Conservation (phyloP, 805 yeast species). For the Wickerhamiella allomyrinae region DNA sequence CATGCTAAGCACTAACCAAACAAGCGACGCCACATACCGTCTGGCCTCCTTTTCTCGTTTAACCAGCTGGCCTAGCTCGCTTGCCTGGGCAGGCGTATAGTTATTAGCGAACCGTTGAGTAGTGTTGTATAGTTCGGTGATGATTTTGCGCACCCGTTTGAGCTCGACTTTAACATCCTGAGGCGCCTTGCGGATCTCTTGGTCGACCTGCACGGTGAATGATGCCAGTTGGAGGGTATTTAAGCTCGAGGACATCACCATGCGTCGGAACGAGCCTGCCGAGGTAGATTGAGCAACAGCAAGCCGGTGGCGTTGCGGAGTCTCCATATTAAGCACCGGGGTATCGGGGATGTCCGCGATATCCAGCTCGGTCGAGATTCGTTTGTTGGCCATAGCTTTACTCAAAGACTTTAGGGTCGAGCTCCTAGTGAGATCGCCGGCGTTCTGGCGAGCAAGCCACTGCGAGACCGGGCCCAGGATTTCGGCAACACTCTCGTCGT, state of each 20-base stretch:
- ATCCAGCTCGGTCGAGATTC: background rate
- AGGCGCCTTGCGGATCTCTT: slow-evolving; percentile 8
- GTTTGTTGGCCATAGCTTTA: background rate
- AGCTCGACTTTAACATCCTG: slow-evolving; percentile 5
- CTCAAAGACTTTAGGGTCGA: background rate
- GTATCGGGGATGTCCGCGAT: background rate
- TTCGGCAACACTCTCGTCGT: slow-evolving; percentile 5
- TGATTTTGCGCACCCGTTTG: slow-evolving; percentile 7
- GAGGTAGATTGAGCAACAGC: slow-evolving; percentile 11
- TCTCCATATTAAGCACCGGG: slow-evolving; percentile 2
- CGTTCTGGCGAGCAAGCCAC: background rate
- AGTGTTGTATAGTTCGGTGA: slow-evolving; percentile 11
- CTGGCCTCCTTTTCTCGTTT: slow-evolving; percentile 2
- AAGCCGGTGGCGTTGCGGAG: slow-evolving; percentile 3
- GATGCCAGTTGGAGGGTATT: slow-evolving; percentile 23
- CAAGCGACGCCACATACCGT: slow-evolving; percentile 6
- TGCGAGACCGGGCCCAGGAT: slow-evolving; percentile 2
- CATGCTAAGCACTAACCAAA: slow-evolving; percentile 9
- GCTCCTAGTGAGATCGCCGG: background rate
- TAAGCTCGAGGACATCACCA: slow-evolving; percentile 19
- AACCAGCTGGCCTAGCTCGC: background rate
- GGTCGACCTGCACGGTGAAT: slow-evolving; percentile 21
- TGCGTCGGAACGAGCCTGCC: slow-evolving; percentile 12
- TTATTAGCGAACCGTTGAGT: slow-evolving; percentile 2
- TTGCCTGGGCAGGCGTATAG: slow-evolving; percentile 5